These are phyloP conservation scores for Coprinopsis cinerea DNA, from an alignment of 768 basidiomycete genomes.

Conservation along the genomic window DNA sequence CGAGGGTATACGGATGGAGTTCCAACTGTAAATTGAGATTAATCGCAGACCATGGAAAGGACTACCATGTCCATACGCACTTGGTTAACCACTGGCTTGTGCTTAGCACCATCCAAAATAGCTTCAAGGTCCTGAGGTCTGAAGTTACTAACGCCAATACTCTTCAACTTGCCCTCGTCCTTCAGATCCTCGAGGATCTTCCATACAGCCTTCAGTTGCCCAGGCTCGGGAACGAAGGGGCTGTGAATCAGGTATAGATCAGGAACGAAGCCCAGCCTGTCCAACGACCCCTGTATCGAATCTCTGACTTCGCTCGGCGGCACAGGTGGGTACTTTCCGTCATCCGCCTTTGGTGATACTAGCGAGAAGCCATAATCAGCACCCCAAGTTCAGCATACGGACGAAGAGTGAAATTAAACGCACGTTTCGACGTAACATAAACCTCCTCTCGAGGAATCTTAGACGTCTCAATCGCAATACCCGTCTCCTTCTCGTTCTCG, in stretches of 20 bases:
- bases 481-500: constrained; percentile 37
- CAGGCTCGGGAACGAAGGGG: constrained; percentile 23
- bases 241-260: constrained; percentile 53
- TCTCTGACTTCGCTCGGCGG: constrained; percentile 28
- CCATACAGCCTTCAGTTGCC: constrained; percentile 35
- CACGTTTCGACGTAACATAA: constrained; percentile 44
- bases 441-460: constrained; percentile 32
- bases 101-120: constrained; percentile 36
- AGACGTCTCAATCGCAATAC: constrained; percentile 29
- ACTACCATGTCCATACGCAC: constrained; percentile 19
- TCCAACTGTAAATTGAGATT: constrained; percentile 23
- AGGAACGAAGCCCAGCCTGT: constrained; percentile 40
- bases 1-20: constrained; percentile 30
- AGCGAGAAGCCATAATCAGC: no score
- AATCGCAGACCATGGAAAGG: not conserved
- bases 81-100: constrained; percentile 52
- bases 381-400: not conserved
- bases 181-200: constrained; percentile 46
- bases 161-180: constrained; percentile 31
- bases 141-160: constrained; percentile 52
- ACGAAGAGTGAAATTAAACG: constrained; percentile 2
- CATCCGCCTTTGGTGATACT: constrained; percentile 5
- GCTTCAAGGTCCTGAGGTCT: constrained; percentile 37
- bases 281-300: constrained; percentile 39
- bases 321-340: constrained; percentile 15